Percentiles rank a stretch among this genome's conserved stretches.
phyloP scores from a whole-genome alignment of 768 basidiomycete species.

The Epithele typhae region DNA sequence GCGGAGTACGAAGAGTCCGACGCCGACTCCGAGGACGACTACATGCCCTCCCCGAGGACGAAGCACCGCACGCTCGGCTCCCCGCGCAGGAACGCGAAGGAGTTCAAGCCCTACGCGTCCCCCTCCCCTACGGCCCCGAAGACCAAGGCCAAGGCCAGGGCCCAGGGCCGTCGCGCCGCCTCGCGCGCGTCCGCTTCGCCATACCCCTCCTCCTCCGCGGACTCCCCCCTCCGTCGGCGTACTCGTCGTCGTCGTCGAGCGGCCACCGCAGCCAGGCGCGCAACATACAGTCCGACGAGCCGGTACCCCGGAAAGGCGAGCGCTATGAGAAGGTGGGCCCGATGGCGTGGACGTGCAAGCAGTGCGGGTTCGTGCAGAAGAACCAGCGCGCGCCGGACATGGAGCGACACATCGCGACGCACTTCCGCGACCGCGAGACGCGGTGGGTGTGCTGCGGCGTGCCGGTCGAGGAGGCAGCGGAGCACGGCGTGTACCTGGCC shows the following conservation, averaged over 20 bases:
- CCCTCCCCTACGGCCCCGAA: too few species aligned
- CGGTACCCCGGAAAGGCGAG: slow-evolving; percentile 14
- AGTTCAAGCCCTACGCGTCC: too few species aligned
- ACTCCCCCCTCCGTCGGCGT: slow-evolving; percentile 7
- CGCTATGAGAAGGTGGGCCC: slow-evolving; percentile 20
- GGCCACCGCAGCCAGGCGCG: slow-evolving; percentile 32
- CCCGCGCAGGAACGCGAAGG: too few species aligned
- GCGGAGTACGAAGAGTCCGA: slow-evolving; percentile 18
- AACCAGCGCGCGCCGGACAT: slow-evolving; percentile 55
- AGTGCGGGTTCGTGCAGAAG: slow-evolving; percentile 42
- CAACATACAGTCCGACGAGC: slow-evolving; percentile 38
- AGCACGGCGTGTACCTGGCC: slow-evolving; percentile 10
- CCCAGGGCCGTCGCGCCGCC: background rate
- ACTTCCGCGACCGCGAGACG: slow-evolving; percentile 29
- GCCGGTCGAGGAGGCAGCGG: slow-evolving; percentile 21
- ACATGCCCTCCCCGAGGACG: slow-evolving; percentile 34
- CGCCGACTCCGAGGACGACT: slow-evolving; percentile 42
- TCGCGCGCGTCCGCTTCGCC: slow-evolving; percentile 10
- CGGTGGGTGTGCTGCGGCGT: slow-evolving; percentile 37
- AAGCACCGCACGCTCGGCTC: slow-evolving; percentile 5
- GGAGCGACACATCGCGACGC: slow-evolving; percentile 54
- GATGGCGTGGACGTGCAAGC: slow-evolving; percentile 40
- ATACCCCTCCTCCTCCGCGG: slow-evolving; percentile 23
- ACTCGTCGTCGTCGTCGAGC: slow-evolving; percentile 27
- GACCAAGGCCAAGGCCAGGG: too few species aligned